Evolutionary conservation across 139 green algal genomes (phyloP).

Genomic region (Volvox africanus): DNA sequence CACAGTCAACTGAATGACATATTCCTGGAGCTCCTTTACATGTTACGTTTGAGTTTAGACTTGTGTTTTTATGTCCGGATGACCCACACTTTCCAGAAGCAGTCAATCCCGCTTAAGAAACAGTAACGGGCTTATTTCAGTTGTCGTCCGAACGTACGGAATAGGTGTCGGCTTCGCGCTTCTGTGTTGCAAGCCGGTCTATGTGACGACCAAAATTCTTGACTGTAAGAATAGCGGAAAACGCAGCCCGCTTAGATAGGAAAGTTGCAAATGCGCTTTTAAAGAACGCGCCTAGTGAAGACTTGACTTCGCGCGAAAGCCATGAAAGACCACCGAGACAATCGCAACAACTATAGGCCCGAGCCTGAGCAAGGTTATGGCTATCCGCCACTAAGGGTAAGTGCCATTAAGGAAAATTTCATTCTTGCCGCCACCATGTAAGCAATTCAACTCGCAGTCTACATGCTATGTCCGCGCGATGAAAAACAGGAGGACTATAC

Average conservation of each 20-base stretch:
- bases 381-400: constrained; percentile 27
- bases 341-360: constrained; percentile 45
- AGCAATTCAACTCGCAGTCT: too few species aligned
- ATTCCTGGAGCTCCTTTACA: too few species aligned
- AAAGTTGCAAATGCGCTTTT: constrained; percentile 9
- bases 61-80: too few species aligned
- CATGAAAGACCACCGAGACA: constrained; percentile 25
- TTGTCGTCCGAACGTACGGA: not conserved
- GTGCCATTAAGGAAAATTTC: not conserved
- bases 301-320: constrained; percentile 29
- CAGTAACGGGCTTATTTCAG: too few species aligned
- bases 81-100: too few species aligned
- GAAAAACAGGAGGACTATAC: constrained; percentile 20
- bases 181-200: not conserved
- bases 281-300: not conserved
- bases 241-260: too few species aligned
- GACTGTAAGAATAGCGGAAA: too few species aligned
- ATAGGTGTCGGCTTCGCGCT: not conserved
- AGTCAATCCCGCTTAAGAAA: too few species aligned
- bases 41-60: too few species aligned
- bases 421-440: constrained; percentile 16
- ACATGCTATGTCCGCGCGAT: too few species aligned
- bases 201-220: too few species aligned
- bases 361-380: constrained; percentile 50
- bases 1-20: too few species aligned